Percentiles rank a stretch among this genome's conserved stretches.
Evolutionary conservation across 169 alveolate species (phyloP).

Genomic region (Plasmodium coatneyi): DNA sequence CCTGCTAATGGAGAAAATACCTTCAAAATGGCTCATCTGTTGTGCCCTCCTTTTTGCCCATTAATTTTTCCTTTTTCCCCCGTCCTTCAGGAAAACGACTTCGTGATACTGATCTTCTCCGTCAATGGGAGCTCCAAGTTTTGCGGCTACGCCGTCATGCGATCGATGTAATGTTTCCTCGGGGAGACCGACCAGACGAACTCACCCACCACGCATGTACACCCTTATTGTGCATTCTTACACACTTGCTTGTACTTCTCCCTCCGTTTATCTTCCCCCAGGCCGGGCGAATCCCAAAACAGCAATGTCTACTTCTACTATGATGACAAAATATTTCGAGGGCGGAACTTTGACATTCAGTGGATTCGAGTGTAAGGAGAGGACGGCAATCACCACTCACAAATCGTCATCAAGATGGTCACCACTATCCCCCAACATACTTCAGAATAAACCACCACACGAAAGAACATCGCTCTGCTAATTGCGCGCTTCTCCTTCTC

Average conservation of each 20-base stretch:
- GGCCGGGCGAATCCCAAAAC: constrained; percentile 80
- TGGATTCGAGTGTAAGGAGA: constrained; percentile 78
- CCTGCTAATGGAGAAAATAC: background rate
- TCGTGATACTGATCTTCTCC: constrained; percentile 80
- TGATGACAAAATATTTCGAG: constrained; percentile 77
- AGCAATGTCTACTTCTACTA: constrained; percentile 73
- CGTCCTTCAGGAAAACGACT: constrained; percentile 67
- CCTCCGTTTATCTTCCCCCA: constrained; percentile 30
- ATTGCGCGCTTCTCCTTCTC: background rate
- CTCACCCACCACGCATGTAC: background rate
- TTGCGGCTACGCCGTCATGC: constrained; percentile 85
- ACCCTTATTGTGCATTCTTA: background rate
- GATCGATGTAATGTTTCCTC: constrained; percentile 42
- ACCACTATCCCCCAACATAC: background rate
- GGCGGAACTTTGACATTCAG: constrained; percentile 79
- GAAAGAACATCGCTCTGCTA: background rate
- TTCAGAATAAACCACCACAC: background rate
- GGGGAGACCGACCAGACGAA: background rate
- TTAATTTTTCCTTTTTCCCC: constrained; percentile 15
- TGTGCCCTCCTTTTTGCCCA: background rate
- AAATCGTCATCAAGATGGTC: background rate
- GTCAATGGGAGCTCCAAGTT: constrained; percentile 80
- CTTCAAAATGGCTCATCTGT: background rate
- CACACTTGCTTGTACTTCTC: background rate
- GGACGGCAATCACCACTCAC: background rate